phyloP scores from a whole-genome alignment of 2,329 filamentous ascomycete species.

The Aurifilum marmelostoma region DNA sequence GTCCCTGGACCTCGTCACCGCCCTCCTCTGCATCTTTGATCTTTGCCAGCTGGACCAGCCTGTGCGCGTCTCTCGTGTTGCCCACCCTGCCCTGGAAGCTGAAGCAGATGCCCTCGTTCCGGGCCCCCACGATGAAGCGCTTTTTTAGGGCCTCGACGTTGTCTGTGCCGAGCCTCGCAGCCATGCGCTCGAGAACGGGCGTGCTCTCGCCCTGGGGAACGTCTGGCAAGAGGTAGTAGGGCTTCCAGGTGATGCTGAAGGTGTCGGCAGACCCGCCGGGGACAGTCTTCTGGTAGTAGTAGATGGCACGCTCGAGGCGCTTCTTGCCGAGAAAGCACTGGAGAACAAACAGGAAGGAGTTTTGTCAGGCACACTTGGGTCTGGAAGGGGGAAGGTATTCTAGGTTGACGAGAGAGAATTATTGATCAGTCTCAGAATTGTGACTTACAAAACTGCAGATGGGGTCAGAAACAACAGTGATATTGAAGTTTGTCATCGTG shows the following conservation, averaged over 20 bases:
- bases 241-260: slow-evolving; percentile 74
- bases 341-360: background rate
- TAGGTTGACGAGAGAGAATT: too few relatives aligned
- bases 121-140: slow-evolving; percentile 61
- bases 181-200: slow-evolving; percentile 56
- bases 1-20: slow-evolving; percentile 51
- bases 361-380: slow-evolving; percentile 30
- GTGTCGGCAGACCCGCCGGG: slow-evolving; percentile 64
- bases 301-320: slow-evolving; percentile 73
- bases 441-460: slow-evolving; percentile 67
- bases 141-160: slow-evolving; percentile 60
- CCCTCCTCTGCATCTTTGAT: slow-evolving; percentile 43
- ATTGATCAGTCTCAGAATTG: background rate
- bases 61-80: slow-evolving; percentile 78
- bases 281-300: slow-evolving; percentile 64
- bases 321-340: slow-evolving; percentile 81
- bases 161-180: slow-evolving; percentile 67
- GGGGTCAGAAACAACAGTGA: slow-evolving; percentile 79
- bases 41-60: slow-evolving; percentile 72
- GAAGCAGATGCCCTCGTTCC: slow-evolving; percentile 72
- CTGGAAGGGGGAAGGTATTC: too few relatives aligned
- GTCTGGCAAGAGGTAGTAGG: slow-evolving; percentile 79
- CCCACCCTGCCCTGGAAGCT: slow-evolving; percentile 72
- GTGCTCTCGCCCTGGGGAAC: slow-evolving; percentile 50
- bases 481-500: slow-evolving; percentile 73